Conservation (phyloP, 768 basidiomycete genomes). For the Gloeophyllum trabeum region DNA sequence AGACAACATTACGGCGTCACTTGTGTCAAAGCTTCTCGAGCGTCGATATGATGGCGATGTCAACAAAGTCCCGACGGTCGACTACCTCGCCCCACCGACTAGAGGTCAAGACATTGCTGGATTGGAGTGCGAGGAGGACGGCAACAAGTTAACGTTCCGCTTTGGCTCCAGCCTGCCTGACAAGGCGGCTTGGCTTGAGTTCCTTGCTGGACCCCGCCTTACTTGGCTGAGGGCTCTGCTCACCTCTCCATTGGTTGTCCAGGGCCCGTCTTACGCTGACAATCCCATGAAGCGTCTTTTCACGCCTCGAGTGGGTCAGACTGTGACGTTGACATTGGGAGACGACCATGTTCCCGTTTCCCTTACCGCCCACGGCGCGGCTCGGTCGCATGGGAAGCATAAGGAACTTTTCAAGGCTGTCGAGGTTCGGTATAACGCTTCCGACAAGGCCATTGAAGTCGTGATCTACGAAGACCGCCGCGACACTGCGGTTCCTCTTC, state of each 20-base stretch:
- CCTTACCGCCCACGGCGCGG: conserved; percentile 55
- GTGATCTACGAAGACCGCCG: conserved; percentile 78
- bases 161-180: conserved; percentile 46
- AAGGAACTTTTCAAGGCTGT: conserved; percentile 73
- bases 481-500: conserved; percentile 66
- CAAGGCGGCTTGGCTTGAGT: conserved; percentile 67
- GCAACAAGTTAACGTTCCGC: conserved; percentile 34
- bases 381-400: conserved; percentile 70
- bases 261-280: conserved; percentile 74
- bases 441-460: conserved; percentile 50
- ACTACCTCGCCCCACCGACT: conserved; percentile 59
- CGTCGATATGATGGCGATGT: conserved; percentile 69
- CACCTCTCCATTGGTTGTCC: conserved; percentile 73
- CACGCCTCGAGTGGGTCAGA: conserved; percentile 70
- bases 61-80: conserved; percentile 64
- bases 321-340: conserved; percentile 52
- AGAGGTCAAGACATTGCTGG: conserved; percentile 25
- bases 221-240: conserved; percentile 84
- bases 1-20: conserved; percentile 71
- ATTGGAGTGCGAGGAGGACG: conserved; percentile 29
- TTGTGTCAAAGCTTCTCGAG: conserved; percentile 71
- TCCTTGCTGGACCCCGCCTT: conserved; percentile 70
- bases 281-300: conserved; percentile 87
- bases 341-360: conserved; percentile 24
- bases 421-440: conserved; percentile 49